A percentile compares a stretch with the other conserved stretches of the same genome.
Evolutionary conservation across 352 stramenopile genomes (phyloP).

Genomic region (Globisporangium radiosum): DNA sequence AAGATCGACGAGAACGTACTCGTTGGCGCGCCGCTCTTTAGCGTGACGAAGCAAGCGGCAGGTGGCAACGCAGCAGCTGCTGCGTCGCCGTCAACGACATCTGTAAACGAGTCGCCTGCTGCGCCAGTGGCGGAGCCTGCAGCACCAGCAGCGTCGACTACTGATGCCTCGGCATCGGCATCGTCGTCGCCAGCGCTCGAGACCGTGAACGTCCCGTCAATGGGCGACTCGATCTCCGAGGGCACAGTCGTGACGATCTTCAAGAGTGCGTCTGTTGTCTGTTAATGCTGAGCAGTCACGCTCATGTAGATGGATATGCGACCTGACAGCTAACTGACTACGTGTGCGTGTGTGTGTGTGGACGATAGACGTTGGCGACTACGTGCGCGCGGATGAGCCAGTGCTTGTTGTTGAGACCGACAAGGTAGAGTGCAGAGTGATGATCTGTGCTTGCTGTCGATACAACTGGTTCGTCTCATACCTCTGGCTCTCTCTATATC

Average conservation of each 20-base stretch:
- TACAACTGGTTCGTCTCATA: neutral
- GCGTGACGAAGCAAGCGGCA: slow-evolving; percentile 33
- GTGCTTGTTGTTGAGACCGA: slow-evolving; percentile 98
- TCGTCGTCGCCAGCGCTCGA: slow-evolving; percentile 35
- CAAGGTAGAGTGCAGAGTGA: slow-evolving; percentile 74
- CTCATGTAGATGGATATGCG: too few species aligned
- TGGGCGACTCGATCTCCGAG: slow-evolving; percentile 97
- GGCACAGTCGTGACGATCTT: slow-evolving; percentile 93
- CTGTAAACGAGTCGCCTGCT: slow-evolving; percentile 10
- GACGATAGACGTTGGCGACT: slow-evolving; percentile 88
- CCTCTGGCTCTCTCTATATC: neutral
- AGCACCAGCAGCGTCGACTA: slow-evolving; percentile 8
- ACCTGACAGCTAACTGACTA: neutral
- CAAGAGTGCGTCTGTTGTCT: slow-evolving; percentile 40
- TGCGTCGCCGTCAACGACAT: slow-evolving; percentile 3
- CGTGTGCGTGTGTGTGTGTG: slow-evolving; percentile 1
- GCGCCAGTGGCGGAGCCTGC: slow-evolving; percentile 10
- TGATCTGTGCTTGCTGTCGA: neutral
- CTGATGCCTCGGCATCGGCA: slow-evolving; percentile 11
- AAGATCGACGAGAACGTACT: slow-evolving; percentile 95
- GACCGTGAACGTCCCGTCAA: slow-evolving; percentile 83
- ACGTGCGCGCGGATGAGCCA: slow-evolving; percentile 93
- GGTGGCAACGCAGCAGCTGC: slow-evolving; percentile 16
- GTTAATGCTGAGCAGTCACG: too few species aligned
- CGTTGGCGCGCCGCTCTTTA: slow-evolving; percentile 92